phyloP scores from a whole-genome alignment of 1,284 basidiomycete genomes.

The Peniophora sp. region DNA sequence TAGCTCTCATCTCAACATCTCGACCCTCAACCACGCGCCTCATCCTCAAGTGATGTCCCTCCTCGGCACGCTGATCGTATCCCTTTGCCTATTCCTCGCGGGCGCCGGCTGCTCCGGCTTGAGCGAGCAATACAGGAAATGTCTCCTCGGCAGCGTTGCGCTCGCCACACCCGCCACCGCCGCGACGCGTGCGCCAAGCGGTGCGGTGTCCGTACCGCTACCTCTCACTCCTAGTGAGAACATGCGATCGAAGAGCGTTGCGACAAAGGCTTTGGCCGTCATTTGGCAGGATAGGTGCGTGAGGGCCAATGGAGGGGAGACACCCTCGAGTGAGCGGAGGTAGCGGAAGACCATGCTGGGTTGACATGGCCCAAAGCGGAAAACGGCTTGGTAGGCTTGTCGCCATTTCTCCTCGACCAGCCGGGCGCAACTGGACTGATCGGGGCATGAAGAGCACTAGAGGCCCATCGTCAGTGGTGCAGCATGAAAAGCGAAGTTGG shows the following conservation, averaged over 20 bases:
- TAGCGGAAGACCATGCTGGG: constrained; percentile 88
- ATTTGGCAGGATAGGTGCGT: constrained; percentile 83
- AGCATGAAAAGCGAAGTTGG: neutral
- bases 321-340: constrained; percentile 72
- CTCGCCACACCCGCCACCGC: constrained; percentile 50
- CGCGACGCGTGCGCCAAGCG: constrained; percentile 52
- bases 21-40: too few relatives aligned
- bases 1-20: too few relatives aligned
- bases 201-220: constrained; percentile 54
- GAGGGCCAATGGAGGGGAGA: constrained; percentile 72
- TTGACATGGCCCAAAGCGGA: constrained; percentile 83
- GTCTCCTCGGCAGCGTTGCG: constrained; percentile 57
- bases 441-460: constrained; percentile 80
- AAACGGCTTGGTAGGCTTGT: constrained; percentile 80
- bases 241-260: constrained; percentile 88
- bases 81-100: too few relatives aligned
- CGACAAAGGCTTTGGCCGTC: constrained; percentile 79
- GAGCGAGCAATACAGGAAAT: constrained; percentile 73
- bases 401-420: constrained; percentile 92
- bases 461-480: neutral
- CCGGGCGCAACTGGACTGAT: constrained; percentile 71
- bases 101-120: constrained; percentile 28
- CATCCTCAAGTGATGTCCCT: too few relatives aligned
- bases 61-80: too few relatives aligned
- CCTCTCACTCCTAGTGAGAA: constrained; percentile 76